Base-by-base conservation (phyloP, 345 rosid species). In the Eucalyptus regnans region DNA sequence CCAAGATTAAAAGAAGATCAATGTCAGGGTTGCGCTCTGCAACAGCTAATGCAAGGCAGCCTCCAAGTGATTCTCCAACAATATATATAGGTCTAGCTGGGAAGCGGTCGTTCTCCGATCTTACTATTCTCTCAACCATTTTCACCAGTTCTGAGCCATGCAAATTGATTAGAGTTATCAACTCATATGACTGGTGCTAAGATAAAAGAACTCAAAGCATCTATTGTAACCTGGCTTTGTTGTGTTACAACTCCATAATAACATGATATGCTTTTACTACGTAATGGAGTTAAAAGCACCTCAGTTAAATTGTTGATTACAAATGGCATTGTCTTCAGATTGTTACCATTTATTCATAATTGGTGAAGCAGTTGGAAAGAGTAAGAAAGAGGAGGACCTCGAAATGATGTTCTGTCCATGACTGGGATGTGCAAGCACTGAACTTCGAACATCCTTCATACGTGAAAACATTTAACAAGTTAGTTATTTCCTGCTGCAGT, bases 401-500 rank as follows among this genome's bases (percentile, higher is more conserved):
- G 43, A 91, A 96, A 95, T 62, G 97, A 88, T 50, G 96, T 94
- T 91, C 95, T 93, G 90, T 97, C 96, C 92, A 84, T 93, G 27
- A 93, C 93, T 29, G 99, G 98, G 89, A 95, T 96, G 92, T 97
- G 97, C 93, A 97, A 90, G 94, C 97, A 97, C 94, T 96, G 92
- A 46, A 94, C 88, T 76, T 96, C 92, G 90, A 94, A 96, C 87
- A 96, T 92, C 95, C 98, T 97, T 88, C 89, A 90, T 90, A 56
- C 62, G 9, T 56, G 62, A 56, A 56, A 56, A 56, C 29, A 56
- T 58, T 60, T 43, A 31, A 52, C 29, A 14, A 86, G 44, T 50
- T 31, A 50, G 31, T 41, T 51, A n/a, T 86, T 17, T 14, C 22
- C 9, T 86, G 68, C 87, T 5, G 49, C 22, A 25, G 20, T 15